phyloP scores from a whole-genome alignment of 139 green algal genomes.

The Pseudopediastrum boryanum region DNA sequence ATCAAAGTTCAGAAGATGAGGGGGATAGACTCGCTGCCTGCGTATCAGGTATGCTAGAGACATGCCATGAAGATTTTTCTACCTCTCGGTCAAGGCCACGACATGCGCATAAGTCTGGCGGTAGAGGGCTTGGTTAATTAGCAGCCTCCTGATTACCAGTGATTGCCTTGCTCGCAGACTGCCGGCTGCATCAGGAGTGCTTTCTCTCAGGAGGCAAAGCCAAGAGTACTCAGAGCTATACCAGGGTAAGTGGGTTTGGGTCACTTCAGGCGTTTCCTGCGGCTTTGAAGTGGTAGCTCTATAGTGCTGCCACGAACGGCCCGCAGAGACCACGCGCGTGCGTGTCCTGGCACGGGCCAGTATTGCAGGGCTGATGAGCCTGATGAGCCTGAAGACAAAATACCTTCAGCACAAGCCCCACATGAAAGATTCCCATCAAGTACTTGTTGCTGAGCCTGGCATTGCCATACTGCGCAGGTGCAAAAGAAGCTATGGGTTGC shows the following conservation, averaged over 20 bases:
- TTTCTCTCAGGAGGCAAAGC: conserved; percentile 26
- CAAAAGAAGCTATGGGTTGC: conserved; percentile 58
- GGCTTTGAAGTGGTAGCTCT: neutral
- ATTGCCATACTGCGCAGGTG: conserved; percentile 38
- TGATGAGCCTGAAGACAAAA: too few species aligned
- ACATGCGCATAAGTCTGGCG: neutral
- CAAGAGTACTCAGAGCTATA: neutral
- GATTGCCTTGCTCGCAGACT: conserved; percentile 16
- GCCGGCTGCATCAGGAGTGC: conserved; percentile 33
- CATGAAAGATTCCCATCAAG: too few species aligned
- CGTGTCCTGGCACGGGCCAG: neutral
- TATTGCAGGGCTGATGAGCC: neutral
- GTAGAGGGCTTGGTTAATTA: neutral
- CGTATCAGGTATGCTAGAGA: neutral
- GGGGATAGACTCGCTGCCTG: neutral
- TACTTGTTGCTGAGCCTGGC: too few species aligned
- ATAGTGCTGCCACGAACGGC: neutral
- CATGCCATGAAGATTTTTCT: neutral
- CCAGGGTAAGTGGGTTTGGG: conserved; percentile 2
- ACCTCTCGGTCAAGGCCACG: neutral
- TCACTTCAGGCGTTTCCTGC: neutral
- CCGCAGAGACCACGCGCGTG: neutral
- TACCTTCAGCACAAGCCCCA: too few species aligned
- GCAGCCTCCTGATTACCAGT: neutral
- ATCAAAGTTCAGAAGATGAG: too few species aligned